Evolutionary conservation across 169 alveolate genomes (phyloP), one percentile per base, ranked within the genome.

Genomic region (Plasmodium reichenowi): DNA sequence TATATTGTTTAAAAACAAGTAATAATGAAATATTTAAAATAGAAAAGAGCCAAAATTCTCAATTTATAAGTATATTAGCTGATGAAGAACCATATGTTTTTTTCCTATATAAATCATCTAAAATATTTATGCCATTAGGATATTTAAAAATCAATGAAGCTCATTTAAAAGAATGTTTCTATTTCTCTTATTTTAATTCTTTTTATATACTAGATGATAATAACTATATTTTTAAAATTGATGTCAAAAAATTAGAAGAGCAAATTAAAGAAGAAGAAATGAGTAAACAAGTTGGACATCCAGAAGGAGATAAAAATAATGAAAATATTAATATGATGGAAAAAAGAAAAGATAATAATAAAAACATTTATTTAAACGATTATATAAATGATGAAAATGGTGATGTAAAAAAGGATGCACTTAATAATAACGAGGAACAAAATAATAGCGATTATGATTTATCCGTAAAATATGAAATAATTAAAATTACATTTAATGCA

Each of bases 51-150:
- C 38, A 38, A 38, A 17, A 52, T 12, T 64, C 47, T 58, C 48
- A 78, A 10, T 78, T 59, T 45, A 78, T 78, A 78, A 64, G 74
- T 15, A 59, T 78, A 43, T 26, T 78, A 12, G 32, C 89, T 8
- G 58, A 78, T 58, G 70, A 78, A 22, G 89, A 78, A 52, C 76
- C 73, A 10, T 78, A 64, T 32, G 60, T 78, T 32, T 78, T 78
- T 66, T 78, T 78, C 26, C 50, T 78, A 26, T 32, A 20, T 71
- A 78, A 45, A 63, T 22, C 7, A 8, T 71, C 3, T 29, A 50
- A 66, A 2, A 9, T 10, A 12, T 78, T 64, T 78, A 66, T 64
- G 54, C 89, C 89, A 8, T 45, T 78, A 38, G 75, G 76, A 2
- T 78, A 78, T 22, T 66, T 64, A 59, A 64, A 52, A 71, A 78